Conservation (phyloP, 192 early-diverging fungal species). For the Coemansia aciculifera region DNA sequence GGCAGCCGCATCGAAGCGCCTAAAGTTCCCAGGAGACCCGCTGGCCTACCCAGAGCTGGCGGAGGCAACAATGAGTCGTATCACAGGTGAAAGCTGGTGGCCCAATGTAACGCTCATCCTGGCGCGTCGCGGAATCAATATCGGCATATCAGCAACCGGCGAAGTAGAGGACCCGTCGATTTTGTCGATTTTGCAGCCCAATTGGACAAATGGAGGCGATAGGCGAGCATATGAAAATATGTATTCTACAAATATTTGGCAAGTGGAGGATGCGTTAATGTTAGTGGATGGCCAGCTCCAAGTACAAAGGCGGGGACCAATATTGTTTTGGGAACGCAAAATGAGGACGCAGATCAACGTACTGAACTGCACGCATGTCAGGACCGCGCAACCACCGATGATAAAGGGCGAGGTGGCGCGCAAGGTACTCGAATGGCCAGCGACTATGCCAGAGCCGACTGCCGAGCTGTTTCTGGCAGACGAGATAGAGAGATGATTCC, state of each 20-base stretch:
- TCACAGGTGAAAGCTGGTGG: neutral
- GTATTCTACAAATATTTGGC: neutral
- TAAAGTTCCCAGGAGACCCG: conserved; percentile 4
- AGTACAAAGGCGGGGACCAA: neutral
- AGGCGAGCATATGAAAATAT: neutral
- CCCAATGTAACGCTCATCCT: neutral
- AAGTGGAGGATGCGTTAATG: neutral
- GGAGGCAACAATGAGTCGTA: neutral
- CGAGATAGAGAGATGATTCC: neutral
- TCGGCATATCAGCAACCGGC: neutral
- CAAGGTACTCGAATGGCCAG: neutral
- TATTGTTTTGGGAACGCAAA: neutral
- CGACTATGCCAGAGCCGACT: neutral
- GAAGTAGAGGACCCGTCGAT: neutral
- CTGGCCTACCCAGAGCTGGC: conserved; percentile 1
- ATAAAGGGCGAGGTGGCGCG: neutral
- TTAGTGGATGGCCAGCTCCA: neutral
- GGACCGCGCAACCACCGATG: neutral
- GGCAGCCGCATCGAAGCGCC: neutral
- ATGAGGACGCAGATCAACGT: neutral
- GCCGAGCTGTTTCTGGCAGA: neutral
- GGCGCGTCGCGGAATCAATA: neutral
- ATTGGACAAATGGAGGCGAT: neutral
- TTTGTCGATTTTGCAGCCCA: neutral
- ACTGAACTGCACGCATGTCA: neutral